Evolutionary conservation across 106 monocot genomes (phyloP).

Genomic region (Dioscorea alata): DNA sequence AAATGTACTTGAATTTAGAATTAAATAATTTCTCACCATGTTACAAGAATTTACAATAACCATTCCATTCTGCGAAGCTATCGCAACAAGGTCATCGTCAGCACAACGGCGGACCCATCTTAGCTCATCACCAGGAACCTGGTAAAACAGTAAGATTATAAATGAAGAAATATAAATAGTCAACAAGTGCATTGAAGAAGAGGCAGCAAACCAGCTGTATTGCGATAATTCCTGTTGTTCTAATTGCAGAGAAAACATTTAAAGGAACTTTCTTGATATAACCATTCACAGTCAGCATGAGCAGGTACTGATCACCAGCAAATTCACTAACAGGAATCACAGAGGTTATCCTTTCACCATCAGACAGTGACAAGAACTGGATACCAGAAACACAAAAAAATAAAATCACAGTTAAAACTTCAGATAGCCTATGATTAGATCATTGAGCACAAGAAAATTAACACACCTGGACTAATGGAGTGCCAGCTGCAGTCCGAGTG

Average conservation of each 20-base stretch:
- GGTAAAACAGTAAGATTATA: background rate
- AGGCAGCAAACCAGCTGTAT: constrained; percentile 77
- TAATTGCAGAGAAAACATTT: constrained; percentile 88
- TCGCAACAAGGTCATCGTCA: constrained; percentile 78
- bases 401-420: background rate
- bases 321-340: constrained; percentile 96
- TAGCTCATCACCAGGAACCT: constrained; percentile 90
- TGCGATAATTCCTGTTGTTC: constrained; percentile 86
- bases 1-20: too few relatives aligned
- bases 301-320: constrained; percentile 70
- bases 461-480: constrained; percentile 77
- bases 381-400: constrained; percentile 2
- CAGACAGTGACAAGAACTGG: constrained; percentile 79
- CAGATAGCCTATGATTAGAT: constrained; percentile 3
- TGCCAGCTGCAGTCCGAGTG: constrained; percentile 84
- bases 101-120: constrained; percentile 88
- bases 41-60: constrained; percentile 82
- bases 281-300: constrained; percentile 87
- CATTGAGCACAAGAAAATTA: background rate
- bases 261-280: constrained; percentile 96
- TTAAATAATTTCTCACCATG: constrained; percentile 31
- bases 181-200: background rate
- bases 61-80: constrained; percentile 94
- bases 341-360: constrained; percentile 94
- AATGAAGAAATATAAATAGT: background rate